Conservation (phyloP, 2,329 filamentous ascomycete species). For the Thelonectria discophora region DNA sequence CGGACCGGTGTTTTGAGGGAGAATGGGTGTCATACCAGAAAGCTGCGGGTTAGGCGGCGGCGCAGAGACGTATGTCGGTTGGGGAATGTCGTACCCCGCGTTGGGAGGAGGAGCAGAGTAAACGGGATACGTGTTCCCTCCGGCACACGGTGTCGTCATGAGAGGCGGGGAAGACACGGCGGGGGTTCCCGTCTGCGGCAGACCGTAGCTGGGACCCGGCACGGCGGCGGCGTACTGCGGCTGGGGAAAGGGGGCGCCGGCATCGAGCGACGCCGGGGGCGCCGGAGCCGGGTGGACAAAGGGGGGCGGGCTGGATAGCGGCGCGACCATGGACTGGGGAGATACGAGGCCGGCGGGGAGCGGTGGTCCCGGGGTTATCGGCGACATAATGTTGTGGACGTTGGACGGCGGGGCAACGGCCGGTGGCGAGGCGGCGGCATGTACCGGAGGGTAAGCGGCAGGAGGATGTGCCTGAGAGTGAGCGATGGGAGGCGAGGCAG, state of each 20-base stretch:
- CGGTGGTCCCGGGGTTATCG: constrained; percentile 24
- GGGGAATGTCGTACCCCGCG: constrained; percentile 32
- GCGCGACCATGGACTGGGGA: constrained; percentile 18
- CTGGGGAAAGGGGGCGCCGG: constrained; percentile 31
- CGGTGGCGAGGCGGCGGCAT: background rate
- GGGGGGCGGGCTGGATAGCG: background rate
- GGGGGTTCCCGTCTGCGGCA: constrained; percentile 11
- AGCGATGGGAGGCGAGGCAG: background rate
- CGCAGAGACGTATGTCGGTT: constrained; percentile 33
- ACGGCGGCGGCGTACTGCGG: constrained; percentile 33
- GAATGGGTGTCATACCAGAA: constrained; percentile 2
- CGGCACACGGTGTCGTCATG: constrained; percentile 4
- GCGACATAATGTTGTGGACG: constrained; percentile 23
- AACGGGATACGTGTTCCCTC: constrained; percentile 13
- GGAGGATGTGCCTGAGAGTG: background rate
- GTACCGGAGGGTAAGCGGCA: too few relatives aligned
- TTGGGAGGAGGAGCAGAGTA: constrained; percentile 13
- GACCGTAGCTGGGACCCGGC: constrained; percentile 24
- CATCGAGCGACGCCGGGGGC: constrained; percentile 15
- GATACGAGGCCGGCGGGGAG: constrained; percentile 4
- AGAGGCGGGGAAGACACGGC: constrained; percentile 11
- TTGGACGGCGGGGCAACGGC: constrained; percentile 12
- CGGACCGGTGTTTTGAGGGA: constrained; percentile 9
- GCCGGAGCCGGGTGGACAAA: constrained; percentile 3
- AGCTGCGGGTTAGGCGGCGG: constrained; percentile 10